Conservation (phyloP, 768 basidiomycete genomes). For the Lactifluus hygrophoroides region DNA sequence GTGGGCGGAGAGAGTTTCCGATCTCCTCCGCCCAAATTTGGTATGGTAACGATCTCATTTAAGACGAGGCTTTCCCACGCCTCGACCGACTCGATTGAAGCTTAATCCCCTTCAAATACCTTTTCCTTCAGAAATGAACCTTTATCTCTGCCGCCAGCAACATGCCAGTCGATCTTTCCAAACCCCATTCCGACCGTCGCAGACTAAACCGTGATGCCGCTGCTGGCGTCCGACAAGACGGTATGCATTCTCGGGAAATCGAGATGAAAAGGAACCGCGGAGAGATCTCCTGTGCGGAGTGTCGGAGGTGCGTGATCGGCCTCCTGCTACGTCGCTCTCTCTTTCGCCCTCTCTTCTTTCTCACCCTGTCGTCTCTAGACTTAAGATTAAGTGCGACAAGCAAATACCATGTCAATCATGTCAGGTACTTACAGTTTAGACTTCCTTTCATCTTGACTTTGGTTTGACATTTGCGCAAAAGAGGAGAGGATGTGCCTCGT, state of each 20-base stretch:
- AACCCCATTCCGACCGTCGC: slow-evolving; percentile 35
- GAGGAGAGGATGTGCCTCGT: slow-evolving; percentile 57
- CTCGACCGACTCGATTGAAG: background rate
- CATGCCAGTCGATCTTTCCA: slow-evolving; percentile 53
- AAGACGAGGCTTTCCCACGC: slow-evolving; percentile 1
- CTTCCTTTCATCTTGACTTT: background rate
- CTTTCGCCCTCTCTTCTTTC: background rate
- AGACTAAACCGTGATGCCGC: slow-evolving; percentile 40
- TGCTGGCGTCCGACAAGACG: slow-evolving; percentile 44
- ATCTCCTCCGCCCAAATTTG: background rate
- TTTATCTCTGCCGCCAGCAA: slow-evolving; percentile 1
- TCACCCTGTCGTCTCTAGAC: slow-evolving; percentile 27
- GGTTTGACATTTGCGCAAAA: slow-evolving; percentile 20
- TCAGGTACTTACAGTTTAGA: slow-evolving; percentile 36
- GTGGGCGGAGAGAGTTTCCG: background rate
- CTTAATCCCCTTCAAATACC: slow-evolving; percentile 16
- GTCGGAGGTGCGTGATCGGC: slow-evolving; percentile 55
- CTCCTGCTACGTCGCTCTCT: background rate
- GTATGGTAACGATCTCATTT: slow-evolving; percentile 2
- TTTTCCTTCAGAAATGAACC: background rate
- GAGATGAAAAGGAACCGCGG: slow-evolving; percentile 69
- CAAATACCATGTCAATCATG: slow-evolving; percentile 73
- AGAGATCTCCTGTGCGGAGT: slow-evolving; percentile 73
- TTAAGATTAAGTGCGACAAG: slow-evolving; percentile 81
- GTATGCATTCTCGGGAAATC: slow-evolving; percentile 52